Evolutionary conservation across 805 yeast species (phyloP), one percentile per base, ranked within the genome.

Genomic region (Priceomyces medius): DNA sequence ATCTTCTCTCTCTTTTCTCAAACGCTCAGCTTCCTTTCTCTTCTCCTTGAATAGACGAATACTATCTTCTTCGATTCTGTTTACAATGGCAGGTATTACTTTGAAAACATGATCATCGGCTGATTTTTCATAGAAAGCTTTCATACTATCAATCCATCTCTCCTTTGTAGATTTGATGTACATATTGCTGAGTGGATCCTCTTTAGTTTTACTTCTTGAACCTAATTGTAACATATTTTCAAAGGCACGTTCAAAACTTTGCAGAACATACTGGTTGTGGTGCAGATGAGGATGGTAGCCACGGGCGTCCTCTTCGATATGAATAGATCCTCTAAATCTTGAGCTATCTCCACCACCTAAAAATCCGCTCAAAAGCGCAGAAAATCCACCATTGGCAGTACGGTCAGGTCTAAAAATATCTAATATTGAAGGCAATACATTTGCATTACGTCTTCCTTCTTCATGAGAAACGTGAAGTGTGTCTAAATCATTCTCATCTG

Each of bases 131-230:
- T 74, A 74, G 46, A 79, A 77, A 62, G 79, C 65, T 13, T 71
- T 64, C 27, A 74, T 63, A 5, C 77, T 71, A 33, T 83, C 85
- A 28, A 63, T 63, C 93, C 95, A 88, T 49, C 96, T 72, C 37
- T 80, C 82, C 10, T 66, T 60, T 0, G 93, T 81, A 0, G 85
- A 74, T 44, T 58, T 59, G 21, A 70, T 54, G 26, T 61, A 62
- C 48, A 64, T 50, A 32, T 46, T 54, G 40, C 50, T 55, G 39
- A 44, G 44, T 17, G 49, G 52, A 41, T 43, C 57, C 19, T 37
- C 31, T 16, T 45, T 42, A 17, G 44, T 13, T 4, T 39, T 41
- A n/a, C 42, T 31, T 12, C 41, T 44, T 6, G 42, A 26, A 10
- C 51, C 47, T 16, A 54, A 17, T 20, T 44, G 51, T 8, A 59